phyloP scores from a whole-genome alignment of 768 basidiomycete genomes.

The Lentinula raphanica region DNA sequence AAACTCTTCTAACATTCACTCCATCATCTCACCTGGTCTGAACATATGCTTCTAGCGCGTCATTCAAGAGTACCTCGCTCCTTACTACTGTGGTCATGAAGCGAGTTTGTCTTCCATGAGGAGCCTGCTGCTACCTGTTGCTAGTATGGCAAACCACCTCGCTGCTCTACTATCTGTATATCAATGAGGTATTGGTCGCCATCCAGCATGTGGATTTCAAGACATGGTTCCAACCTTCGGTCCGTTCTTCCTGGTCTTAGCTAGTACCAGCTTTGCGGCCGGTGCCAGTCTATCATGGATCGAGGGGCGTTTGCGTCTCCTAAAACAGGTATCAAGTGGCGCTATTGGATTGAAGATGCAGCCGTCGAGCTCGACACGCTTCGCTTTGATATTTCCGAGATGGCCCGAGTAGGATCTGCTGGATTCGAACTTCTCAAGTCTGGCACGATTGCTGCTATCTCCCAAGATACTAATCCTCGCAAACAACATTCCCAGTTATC shows the following conservation, averaged over 20 bases:
- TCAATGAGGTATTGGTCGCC: background rate
- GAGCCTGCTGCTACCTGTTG: no score
- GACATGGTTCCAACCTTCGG: background rate
- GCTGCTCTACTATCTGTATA: background rate
- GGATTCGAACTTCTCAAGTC: constrained; percentile 13
- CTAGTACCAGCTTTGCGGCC: background rate
- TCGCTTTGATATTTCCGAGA: constrained; percentile 10
- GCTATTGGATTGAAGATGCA: constrained; percentile 13
- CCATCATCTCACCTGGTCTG: background rate
- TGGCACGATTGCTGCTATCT: background rate
- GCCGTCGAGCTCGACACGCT: constrained; percentile 6
- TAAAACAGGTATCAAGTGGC: constrained; percentile 6
- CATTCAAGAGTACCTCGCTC: no score
- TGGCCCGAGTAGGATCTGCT: constrained; percentile 10
- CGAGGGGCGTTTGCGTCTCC: constrained; percentile 2
- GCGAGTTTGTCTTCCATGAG: no score
- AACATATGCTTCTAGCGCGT: background rate
- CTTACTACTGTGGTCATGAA: no score
- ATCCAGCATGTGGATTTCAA: background rate
- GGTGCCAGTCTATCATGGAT: background rate
- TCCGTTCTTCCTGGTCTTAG: background rate
- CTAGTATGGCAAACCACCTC: background rate
- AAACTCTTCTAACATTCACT: background rate
- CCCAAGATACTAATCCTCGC: background rate
- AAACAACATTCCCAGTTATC: background rate